A percentile compares a stretch with the other conserved stretches of the same genome.
These are phyloP conservation scores for Heterobasidion parviporum DNA, from an alignment of 1,284 basidiomycete genomes.

Conservation along the genomic window DNA sequence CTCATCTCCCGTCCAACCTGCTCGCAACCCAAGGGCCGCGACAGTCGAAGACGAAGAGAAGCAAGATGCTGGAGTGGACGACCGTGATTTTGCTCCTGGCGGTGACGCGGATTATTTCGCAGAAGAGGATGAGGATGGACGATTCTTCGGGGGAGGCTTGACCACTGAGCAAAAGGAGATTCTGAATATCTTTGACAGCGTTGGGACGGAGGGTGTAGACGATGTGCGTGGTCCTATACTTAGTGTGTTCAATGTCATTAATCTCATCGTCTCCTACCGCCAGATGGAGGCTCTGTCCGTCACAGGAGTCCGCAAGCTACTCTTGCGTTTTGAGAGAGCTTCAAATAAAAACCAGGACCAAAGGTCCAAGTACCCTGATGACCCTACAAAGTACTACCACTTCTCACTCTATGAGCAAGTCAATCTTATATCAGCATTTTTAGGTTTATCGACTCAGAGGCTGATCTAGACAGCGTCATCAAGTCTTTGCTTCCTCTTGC, in stretches of 20 bases:
- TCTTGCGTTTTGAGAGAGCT: constrained; percentile 81
- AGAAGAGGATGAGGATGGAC: constrained; percentile 87
- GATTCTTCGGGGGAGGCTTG: constrained; percentile 90
- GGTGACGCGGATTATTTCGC: constrained; percentile 83
- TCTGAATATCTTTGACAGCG: constrained; percentile 80
- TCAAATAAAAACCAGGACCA: constrained; percentile 94
- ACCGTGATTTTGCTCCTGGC: constrained; percentile 62
- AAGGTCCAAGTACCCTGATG: constrained; percentile 83
- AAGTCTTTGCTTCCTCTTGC: constrained; percentile 87
- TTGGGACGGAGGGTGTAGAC: constrained; percentile 54
- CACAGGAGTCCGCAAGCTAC: constrained; percentile 62
- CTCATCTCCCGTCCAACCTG: neutral
- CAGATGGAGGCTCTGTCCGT: constrained; percentile 64
- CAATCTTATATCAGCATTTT: neutral
- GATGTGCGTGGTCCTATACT: constrained; percentile 43
- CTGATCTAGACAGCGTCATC: constrained; percentile 83
- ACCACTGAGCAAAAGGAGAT: constrained; percentile 88
- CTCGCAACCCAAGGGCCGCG: constrained; percentile 20
- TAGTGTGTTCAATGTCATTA: neutral
- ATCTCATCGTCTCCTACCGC: neutral
- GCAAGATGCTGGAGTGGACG: constrained; percentile 38
- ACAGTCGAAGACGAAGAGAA: constrained; percentile 47
- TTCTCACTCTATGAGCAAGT: neutral
- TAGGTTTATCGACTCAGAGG: constrained; percentile 98
- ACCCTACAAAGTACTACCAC: constrained; percentile 73